Evolutionary conservation across 2,329 filamentous ascomycete genomes (phyloP).

Genomic region (Leptographium flavum): DNA sequence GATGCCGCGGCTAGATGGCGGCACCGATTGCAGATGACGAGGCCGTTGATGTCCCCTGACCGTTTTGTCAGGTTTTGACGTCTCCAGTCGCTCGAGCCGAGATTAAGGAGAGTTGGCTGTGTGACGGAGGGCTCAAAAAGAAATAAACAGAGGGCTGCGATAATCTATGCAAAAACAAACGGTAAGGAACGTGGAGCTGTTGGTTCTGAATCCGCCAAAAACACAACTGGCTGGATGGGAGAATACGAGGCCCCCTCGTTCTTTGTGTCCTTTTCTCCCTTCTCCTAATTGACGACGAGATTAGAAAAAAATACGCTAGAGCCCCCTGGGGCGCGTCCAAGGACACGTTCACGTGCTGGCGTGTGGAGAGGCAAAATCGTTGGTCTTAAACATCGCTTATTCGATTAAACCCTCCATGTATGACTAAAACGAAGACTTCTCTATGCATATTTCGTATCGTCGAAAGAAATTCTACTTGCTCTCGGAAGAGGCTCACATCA

Average conservation of each 20-base stretch:
- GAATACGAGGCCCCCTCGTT: not conserved
- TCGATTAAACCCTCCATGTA: too few relatives aligned
- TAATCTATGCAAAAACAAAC: not conserved
- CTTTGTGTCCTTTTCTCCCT: not conserved
- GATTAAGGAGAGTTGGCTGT: not conserved
- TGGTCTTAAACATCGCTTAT: too few relatives aligned
- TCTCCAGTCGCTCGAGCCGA: conserved; percentile 3
- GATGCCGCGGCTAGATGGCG: too few relatives aligned
- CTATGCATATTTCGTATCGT: too few relatives aligned
- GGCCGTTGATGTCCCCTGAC: not conserved
- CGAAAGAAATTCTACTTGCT: too few relatives aligned
- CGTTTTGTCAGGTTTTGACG: not conserved
- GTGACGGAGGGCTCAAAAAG: not conserved
- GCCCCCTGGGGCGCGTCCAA: not conserved
- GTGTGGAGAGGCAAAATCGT: not conserved
- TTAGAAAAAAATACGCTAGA: conserved; percentile 2
- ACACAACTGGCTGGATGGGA: not conserved
- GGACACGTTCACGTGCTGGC: conserved; percentile 4
- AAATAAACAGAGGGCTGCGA: not conserved
- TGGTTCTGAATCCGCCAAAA: not conserved
- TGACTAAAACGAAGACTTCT: too few relatives aligned
- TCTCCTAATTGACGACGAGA: conserved; percentile 1
- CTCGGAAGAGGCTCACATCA: too few relatives aligned
- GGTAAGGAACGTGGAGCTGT: not conserved
- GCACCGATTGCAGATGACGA: too few relatives aligned